Evolutionary conservation across 2,329 filamentous ascomycete genomes (phyloP), one percentile per base, ranked within the genome.

Genomic region (Aspergillaceae sp.): DNA sequence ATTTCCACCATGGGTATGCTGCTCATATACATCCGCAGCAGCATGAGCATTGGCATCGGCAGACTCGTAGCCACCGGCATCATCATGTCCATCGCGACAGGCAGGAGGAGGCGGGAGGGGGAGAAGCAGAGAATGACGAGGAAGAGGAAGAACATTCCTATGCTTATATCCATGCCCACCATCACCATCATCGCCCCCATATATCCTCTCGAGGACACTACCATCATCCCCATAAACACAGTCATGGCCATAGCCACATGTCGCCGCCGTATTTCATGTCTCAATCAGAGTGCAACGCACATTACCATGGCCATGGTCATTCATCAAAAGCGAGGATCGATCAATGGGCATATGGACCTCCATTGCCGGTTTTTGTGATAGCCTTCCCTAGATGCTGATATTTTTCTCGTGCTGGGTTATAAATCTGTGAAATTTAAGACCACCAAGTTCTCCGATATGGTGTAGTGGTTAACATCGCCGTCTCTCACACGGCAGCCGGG

Each of bases 261-360:
- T 19, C 10, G 5, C 32, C 19, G 5, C 4, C 4, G 5, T 4
- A 37, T 3, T 28, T 7, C 30, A 6, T 10, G 11, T 19, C 28
- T 11, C 6, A 2, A 36, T 8, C 36, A 36, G 34, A n/a, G 4
- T 11, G n/a, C 7, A 3, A 40, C 30, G 45, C 34, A 8, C 42
- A 11, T 44, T 9, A 8, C 19, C 43, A 44, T 19, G 27, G 29
- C 11, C 42, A 42, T 37, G 37, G 29, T 19, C 19, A 19, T 19
- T 19, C 19, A 33, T 28, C 26, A 19, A 10, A 36, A 26, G 2
- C 8, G 9, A 11, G 35, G 28, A 32, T 5, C 2, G 8, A 32
- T 5, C 30, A 3, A 32, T 45, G 37, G 44, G 44, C 47, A 29
- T 53, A 51, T 46, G 51, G 51, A 4, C 48, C 48, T 40, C 46